Percentiles rank a stretch among this genome's conserved stretches.
Conservation (phyloP, 2,329 filamentous ascomycete species). For the Aaosphaeria arxii region DNA sequence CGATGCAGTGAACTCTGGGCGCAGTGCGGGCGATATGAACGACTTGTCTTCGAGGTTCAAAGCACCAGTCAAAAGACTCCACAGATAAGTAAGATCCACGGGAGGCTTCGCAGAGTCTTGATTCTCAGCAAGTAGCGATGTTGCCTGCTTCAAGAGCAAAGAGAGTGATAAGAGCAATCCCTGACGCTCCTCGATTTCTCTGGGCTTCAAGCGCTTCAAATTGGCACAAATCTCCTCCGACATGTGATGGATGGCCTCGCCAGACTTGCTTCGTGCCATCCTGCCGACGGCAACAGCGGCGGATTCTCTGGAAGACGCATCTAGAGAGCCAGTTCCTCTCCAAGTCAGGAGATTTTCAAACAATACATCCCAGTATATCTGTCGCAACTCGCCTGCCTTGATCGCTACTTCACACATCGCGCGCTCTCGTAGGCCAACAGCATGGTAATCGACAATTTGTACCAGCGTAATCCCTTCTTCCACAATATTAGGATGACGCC, state of each 20-base stretch:
- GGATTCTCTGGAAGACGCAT: slow-evolving; percentile 68
- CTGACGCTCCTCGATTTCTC: slow-evolving; percentile 69
- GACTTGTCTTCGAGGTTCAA: slow-evolving; percentile 38
- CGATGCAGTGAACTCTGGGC: slow-evolving; percentile 64
- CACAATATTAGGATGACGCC: slow-evolving; percentile 84
- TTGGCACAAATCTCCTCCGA: slow-evolving; percentile 42
- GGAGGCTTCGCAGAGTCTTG: background rate
- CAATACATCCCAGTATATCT: slow-evolving; percentile 65
- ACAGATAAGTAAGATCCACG: slow-evolving; percentile 22
- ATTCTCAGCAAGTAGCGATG: background rate
- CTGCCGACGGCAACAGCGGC: slow-evolving; percentile 68
- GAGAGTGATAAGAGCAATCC: slow-evolving; percentile 64
- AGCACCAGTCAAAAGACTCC: slow-evolving; percentile 25
- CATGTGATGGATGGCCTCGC: slow-evolving; percentile 37
- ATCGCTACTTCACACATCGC: slow-evolving; percentile 76
- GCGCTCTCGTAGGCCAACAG: slow-evolving; percentile 80
- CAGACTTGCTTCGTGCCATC: slow-evolving; percentile 44
- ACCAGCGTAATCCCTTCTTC: slow-evolving; percentile 79
- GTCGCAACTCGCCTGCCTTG: slow-evolving; percentile 63
- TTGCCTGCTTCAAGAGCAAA: slow-evolving; percentile 29
- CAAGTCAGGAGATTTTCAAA: slow-evolving; percentile 72
- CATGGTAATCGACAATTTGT: slow-evolving; percentile 88
- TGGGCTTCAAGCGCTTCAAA: slow-evolving; percentile 48
- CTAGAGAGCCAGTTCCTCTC: slow-evolving; percentile 82
- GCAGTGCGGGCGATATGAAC: slow-evolving; percentile 46